These are phyloP conservation scores for Bifiguratus adelaidae DNA, from an alignment of 192 early-diverging fungal species.

Conservation along the genomic window DNA sequence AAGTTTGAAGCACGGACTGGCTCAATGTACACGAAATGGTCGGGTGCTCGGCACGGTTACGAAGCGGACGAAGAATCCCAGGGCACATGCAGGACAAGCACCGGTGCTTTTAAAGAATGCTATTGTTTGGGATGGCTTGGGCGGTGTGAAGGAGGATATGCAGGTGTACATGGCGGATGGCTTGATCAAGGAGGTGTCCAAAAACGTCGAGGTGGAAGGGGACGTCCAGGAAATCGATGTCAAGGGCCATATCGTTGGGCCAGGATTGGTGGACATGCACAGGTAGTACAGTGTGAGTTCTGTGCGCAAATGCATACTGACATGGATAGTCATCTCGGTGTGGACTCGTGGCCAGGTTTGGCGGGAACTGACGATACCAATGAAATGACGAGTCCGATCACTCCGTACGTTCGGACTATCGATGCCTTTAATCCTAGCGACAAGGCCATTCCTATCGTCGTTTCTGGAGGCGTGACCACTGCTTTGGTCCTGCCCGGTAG, in stretches of 20 bases:
- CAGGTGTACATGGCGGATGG: slow-evolving; percentile 31
- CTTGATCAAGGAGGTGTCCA: slow-evolving; percentile 17
- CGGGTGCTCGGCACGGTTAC: too few relatives aligned
- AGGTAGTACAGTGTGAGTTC: neutral
- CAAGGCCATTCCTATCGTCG: slow-evolving; percentile 38
- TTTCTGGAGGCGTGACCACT: slow-evolving; percentile 67
- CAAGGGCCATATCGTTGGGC: slow-evolving; percentile 38
- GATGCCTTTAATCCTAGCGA: slow-evolving; percentile 66
- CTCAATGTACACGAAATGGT: too few relatives aligned
- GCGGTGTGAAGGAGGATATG: slow-evolving; percentile 5
- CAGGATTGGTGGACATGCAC: slow-evolving; percentile 49
- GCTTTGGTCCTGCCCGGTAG: slow-evolving; percentile 65
- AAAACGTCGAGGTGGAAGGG: neutral
- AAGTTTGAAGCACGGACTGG: too few relatives aligned
- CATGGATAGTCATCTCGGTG: slow-evolving; percentile 46
- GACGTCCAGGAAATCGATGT: slow-evolving; percentile 26
- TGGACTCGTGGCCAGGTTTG: slow-evolving; percentile 52
- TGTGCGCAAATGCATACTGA: neutral
- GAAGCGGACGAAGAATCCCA: neutral
- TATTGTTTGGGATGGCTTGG: slow-evolving; percentile 22
- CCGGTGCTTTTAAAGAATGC: slow-evolving; percentile 11
- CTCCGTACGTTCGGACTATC: slow-evolving; percentile 53
- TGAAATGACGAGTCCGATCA: slow-evolving; percentile 45
- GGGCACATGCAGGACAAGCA: neutral
- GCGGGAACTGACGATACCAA: slow-evolving; percentile 45